Base-by-base conservation (phyloP, 805 yeast genomes). In the Sugiyamaella qingdaonensis region DNA sequence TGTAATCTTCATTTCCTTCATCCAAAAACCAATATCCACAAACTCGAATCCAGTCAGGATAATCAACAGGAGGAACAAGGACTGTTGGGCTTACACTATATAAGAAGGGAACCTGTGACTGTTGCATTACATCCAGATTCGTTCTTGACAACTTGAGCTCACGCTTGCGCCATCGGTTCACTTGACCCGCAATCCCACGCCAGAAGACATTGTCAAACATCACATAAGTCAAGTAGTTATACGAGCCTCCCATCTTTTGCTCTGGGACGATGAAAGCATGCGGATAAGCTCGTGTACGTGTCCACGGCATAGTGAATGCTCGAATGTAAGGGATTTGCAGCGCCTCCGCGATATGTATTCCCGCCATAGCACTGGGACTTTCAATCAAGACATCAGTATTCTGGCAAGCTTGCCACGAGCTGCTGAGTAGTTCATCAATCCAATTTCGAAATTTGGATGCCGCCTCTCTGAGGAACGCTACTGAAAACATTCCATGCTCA, bases 291-390 rank as follows among this genome's bases (percentile, higher is more conserved):
- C 95, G 77, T 0, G 98, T 91, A 56, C 96, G 73, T 0, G 97
- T 88, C 98, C 98, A 92, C 0, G 98, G 98, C 98, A 92, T 92
- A 0, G 98, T 92, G 66, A 92, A 92, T 0, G 97, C 97, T 62
- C 97, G 76, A 73, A 88, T 86, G 66, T 92, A 92, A 0, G 98
- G 96, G 53, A 92, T 86, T 18, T 82, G 80, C 54, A 92, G 69
- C 0, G 95, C 95, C 67, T 92, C 98, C 2, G 98, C 97, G 53
- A 92, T 87, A 63, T 92, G 98, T 46, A 91, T 80, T 9, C 98
- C 98, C 13, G 86, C 91, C 91, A 92, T 90, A 0, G 97, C 92
- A 1, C 95, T 86, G 0, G 98, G 98, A n/a, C 96, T 86, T 66
- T 92, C 98, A 53, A 92, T 88, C 55, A 92, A 73, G 16, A 92